A percentile compares a stretch with the other conserved stretches of the same genome.
These are phyloP conservation scores for Silene uniflora DNA, from an alignment of 148 eudicot species.

Conservation along the genomic window DNA sequence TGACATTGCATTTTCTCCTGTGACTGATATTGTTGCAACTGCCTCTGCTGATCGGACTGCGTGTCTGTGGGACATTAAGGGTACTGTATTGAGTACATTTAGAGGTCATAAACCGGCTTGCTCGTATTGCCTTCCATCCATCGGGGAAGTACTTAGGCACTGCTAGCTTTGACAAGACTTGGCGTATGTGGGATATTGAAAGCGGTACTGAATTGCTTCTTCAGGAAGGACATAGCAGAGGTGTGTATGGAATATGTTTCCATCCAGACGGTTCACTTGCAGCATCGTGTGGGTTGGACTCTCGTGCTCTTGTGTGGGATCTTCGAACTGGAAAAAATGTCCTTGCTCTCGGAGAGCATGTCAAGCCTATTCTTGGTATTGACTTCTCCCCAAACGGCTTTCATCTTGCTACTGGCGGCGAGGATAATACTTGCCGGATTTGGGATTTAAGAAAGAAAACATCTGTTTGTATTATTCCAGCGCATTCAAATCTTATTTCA, in stretches of 20 bases:
- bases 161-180: slow-evolving; percentile 91
- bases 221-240: slow-evolving; percentile 96
- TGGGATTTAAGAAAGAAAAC: slow-evolving; percentile 90
- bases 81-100: slow-evolving; percentile 36
- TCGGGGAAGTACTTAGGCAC: too few relatives aligned
- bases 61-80: slow-evolving; percentile 63
- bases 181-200: slow-evolving; percentile 93
- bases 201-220: slow-evolving; percentile 82
- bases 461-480: slow-evolving; percentile 76
- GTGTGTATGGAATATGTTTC: slow-evolving; percentile 81
- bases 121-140: slow-evolving; percentile 87
- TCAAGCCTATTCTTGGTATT: slow-evolving; percentile 70
- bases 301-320: slow-evolving; percentile 95
- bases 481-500: slow-evolving; percentile 86
- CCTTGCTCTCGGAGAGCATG: slow-evolving; percentile 90
- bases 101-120: slow-evolving; percentile 79
- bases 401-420: slow-evolving; percentile 85
- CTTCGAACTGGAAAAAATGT: slow-evolving; percentile 86
- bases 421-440: slow-evolving; percentile 85
- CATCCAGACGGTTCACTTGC: too few relatives aligned
- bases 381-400: slow-evolving; percentile 93
- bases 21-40: slow-evolving; percentile 57
- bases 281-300: slow-evolving; percentile 79
- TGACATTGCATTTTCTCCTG: slow-evolving; percentile 81
- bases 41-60: slow-evolving; percentile 95